Conservation (phyloP, 371 early-diverging fungal genomes). For the Circinella minor region DNA sequence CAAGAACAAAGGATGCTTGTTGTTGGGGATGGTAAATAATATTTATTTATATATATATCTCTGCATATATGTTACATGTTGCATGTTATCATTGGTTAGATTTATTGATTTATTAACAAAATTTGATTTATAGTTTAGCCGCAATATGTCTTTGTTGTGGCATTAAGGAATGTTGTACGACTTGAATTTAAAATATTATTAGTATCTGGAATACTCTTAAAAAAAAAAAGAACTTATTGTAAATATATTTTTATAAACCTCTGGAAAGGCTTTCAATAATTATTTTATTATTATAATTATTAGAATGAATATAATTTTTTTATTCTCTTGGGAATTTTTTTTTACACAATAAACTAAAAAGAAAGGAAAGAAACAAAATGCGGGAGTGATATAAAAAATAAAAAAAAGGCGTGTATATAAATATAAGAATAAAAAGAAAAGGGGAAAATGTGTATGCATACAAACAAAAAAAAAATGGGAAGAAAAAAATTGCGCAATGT, state of each 20-base stretch:
- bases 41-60: not conserved
- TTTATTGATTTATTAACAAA: not conserved
- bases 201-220: not conserved
- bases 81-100: too few relatives aligned
- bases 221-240: not conserved
- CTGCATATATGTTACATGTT: too few relatives aligned
- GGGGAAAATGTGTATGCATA: not conserved
- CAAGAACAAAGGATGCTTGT: conserved; percentile 47
- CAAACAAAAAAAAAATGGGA: not conserved
- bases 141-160: conserved; percentile 17
- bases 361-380: too few relatives aligned
- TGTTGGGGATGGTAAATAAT: conserved; percentile 50
- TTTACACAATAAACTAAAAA: too few relatives aligned
- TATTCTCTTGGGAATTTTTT: too few relatives aligned
- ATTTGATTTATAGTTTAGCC: conserved; percentile 9
- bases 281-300: too few relatives aligned
- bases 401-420: too few relatives aligned
- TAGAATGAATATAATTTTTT: too few relatives aligned
- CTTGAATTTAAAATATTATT: not conserved
- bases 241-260: not conserved
- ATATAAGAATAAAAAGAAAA: too few relatives aligned
- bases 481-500: not conserved
- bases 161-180: conserved; percentile 19
- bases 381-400: too few relatives aligned
- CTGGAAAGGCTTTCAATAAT: too few relatives aligned